Conservation (phyloP, 106 monocot genomes). For the Xerophyta viscosa region DNA sequence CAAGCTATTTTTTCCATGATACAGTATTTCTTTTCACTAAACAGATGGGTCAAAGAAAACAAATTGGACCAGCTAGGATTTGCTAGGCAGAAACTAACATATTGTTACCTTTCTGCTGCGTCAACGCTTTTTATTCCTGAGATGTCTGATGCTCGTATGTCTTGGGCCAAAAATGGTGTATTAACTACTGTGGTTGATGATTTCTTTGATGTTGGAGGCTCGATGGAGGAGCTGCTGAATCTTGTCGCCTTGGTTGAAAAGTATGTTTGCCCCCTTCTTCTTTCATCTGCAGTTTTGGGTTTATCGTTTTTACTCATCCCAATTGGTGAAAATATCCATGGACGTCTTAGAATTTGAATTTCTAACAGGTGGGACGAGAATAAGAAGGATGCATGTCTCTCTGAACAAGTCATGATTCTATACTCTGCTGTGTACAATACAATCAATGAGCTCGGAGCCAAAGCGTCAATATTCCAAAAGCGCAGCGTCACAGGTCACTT, state of each 20-base stretch:
- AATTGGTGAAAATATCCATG: no score
- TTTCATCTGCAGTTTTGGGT: no score
- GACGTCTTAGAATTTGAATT: background rate
- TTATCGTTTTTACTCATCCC: no score
- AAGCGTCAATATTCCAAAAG: slow-evolving; percentile 44
- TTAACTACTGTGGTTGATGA: slow-evolving; percentile 87
- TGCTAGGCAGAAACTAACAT: slow-evolving; percentile 61
- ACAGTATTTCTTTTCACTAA: slow-evolving; percentile 1
- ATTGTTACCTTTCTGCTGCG: slow-evolving; percentile 58
- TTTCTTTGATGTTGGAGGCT: slow-evolving; percentile 92
- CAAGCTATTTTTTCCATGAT: slow-evolving; percentile 3
- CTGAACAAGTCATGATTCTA: slow-evolving; percentile 61
- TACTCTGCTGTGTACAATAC: slow-evolving; percentile 56
- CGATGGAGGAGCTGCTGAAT: slow-evolving; percentile 49
- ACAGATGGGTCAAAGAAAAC: slow-evolving; percentile 76
- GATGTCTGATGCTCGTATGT: slow-evolving; percentile 45
- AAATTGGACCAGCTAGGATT: slow-evolving; percentile 74
- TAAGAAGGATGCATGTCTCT: slow-evolving; percentile 26
- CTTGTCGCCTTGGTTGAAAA: slow-evolving; percentile 50
- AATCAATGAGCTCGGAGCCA: slow-evolving; percentile 60
- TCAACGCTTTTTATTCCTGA: slow-evolving; percentile 54
- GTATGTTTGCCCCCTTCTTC: slow-evolving; percentile 19
- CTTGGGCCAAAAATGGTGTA: slow-evolving; percentile 77
- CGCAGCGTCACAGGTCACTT: slow-evolving; percentile 50
- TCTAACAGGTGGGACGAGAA: slow-evolving; percentile 57